Conservation (phyloP, 345 rosid species). For the Citrus trifoliata region DNA sequence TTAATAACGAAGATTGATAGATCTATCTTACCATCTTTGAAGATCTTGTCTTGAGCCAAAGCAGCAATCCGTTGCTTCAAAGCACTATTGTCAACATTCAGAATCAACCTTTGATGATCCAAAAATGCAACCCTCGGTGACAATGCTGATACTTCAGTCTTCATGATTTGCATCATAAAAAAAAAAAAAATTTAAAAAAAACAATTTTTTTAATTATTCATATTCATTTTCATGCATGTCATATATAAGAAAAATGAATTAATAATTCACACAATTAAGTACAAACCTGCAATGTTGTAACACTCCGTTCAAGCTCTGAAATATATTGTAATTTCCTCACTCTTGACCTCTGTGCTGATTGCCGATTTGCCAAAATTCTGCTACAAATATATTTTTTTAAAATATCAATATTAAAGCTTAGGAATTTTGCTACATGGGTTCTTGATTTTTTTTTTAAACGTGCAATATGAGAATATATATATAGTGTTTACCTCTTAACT, state of each 20-base stretch:
- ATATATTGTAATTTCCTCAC: constrained; percentile 62
- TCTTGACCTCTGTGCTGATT: constrained; percentile 69
- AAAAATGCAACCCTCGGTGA: constrained; percentile 73
- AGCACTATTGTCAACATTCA: constrained; percentile 65
- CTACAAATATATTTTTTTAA: not conserved
- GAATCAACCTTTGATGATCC: constrained; percentile 66
- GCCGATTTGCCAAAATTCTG: constrained; percentile 70
- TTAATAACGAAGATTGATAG: not conserved
- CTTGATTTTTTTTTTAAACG: not conserved
- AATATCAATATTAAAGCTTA: not conserved
- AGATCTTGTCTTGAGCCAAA: constrained; percentile 79
- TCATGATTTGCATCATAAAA: constrained; percentile 7
- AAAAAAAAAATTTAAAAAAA: not conserved
- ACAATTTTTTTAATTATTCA: no score
- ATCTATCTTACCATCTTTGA: constrained; percentile 55
- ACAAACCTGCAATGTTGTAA: constrained; percentile 53
- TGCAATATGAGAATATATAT: no score
- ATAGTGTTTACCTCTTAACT: constrained; percentile 49
- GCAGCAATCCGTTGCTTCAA: constrained; percentile 78
- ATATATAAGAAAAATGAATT: not conserved
- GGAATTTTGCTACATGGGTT: not conserved
- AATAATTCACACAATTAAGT: not conserved
- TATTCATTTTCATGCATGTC: not conserved
- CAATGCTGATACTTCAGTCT: constrained; percentile 70
- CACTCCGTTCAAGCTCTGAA: constrained; percentile 63